A percentile compares a stretch with the other conserved stretches of the same genome.
phyloP scores from a whole-genome alignment of 805 yeast genomes.

The Lipomyces oligophaga region DNA sequence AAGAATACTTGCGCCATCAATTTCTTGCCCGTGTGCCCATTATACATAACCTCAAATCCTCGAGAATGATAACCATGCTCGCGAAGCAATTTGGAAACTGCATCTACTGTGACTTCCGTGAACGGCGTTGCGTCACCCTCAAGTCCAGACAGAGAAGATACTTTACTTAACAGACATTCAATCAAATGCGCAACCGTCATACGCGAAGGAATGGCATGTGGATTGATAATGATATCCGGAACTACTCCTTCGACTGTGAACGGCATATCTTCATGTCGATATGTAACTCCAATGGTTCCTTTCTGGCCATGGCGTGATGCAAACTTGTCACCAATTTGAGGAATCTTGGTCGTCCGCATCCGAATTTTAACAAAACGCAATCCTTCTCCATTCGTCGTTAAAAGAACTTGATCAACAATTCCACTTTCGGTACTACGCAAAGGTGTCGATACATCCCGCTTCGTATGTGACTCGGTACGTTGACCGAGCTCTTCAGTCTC shows the following conservation, averaged over 20 bases:
- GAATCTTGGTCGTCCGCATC: constrained; percentile 97
- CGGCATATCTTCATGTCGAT: constrained; percentile 98
- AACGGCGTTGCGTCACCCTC: constrained; percentile 99
- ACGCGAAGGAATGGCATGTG: constrained; percentile 99
- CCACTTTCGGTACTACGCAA: constrained; percentile 95
- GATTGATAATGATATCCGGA: constrained; percentile 95
- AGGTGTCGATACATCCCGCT: constrained; percentile 98
- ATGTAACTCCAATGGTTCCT: constrained; percentile 99
- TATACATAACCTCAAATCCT: constrained; percentile 98
- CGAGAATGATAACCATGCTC: constrained; percentile 97
- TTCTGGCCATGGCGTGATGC: constrained; percentile 99
- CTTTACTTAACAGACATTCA: constrained; percentile 94
- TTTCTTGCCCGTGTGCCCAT: constrained; percentile 98
- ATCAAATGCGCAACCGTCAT: constrained; percentile 99
- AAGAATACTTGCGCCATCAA: constrained; percentile 97
- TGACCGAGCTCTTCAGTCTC: constrained; percentile 98
- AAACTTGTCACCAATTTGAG: constrained; percentile 98
- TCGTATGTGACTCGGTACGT: constrained; percentile 96
- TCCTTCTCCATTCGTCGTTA: constrained; percentile 98
- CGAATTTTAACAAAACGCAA: constrained; percentile 95
- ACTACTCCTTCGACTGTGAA: constrained; percentile 92
- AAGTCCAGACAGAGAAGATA: constrained; percentile 87
- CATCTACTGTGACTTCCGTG: constrained; percentile 97
- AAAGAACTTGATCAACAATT: constrained; percentile 94
- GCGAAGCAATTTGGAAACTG: constrained; percentile 83